Evolutionary conservation across 768 basidiomycete species (phyloP), one percentile per base, ranked within the genome.

Genomic region (Lentinula boryana): DNA sequence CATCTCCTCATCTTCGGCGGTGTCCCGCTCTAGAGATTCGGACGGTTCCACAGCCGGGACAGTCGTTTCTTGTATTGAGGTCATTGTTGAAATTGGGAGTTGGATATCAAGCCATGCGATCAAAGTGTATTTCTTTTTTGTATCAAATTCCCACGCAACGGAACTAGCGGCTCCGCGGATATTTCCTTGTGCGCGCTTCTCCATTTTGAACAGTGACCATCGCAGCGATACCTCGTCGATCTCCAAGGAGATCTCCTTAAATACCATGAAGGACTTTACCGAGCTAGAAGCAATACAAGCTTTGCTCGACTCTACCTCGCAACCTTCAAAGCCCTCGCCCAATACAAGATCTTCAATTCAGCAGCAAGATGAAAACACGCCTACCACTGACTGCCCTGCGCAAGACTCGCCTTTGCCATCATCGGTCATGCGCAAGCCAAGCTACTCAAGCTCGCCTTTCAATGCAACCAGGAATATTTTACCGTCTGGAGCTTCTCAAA

Each of bases 211-310:
- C 21, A 27, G 18, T 48, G 18, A 21, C 21, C 21, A 48, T 48
- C 46, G 7, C 46, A 48, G 33, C 46, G 44, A 46, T 31, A 48
- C 57, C 57, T 58, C n/a, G 21, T 35, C 27, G 6, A n/a, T 57
- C 8, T 21, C 6, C 16, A 6, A 48, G 7, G 10, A 18, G 10
- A 7, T 46, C 1, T 16, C 10, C 38, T 44, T 2, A n/a, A 6
- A 4, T 41, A 16, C n/a, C 2, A 58, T 58, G 55, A 15, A 38
- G 13, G 10, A 50, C 32, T 36, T 60, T 3, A 60, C 58, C 41
- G 58, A 60, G 33, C 16, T 32, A 13, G 58, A 60, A 52, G 58
- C 58, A n/a, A 49, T 60, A 16, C 16, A 41, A 27, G 58, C 58
- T 21, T 18, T 52, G 18, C 27, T 38, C 27, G 35, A 51, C 7